phyloP scores from a whole-genome alignment of 2,329 filamentous ascomycete species.

The Periconia sp. region DNA sequence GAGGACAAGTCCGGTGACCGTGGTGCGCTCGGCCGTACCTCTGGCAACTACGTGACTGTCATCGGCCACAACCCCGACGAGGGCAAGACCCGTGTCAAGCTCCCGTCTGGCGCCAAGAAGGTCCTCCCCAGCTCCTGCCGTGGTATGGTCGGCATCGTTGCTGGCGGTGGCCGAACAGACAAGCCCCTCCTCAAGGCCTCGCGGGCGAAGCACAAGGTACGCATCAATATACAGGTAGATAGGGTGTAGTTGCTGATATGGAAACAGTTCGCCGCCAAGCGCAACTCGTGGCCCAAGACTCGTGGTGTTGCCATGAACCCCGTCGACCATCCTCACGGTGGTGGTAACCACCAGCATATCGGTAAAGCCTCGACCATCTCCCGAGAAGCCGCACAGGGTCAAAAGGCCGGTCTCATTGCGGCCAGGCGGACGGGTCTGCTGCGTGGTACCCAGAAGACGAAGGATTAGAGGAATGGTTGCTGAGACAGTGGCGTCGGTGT shows the following conservation, averaged over 20 bases:
- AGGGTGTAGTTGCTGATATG: constrained; percentile 2
- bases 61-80: constrained; percentile 62
- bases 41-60: constrained; percentile 95
- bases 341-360: constrained; percentile 99
- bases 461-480: constrained; percentile 69
- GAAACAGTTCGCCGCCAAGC: constrained; percentile 90
- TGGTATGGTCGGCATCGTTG: constrained; percentile 99
- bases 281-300: constrained; percentile 99
- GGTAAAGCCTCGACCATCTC: constrained; percentile 99
- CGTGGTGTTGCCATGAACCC: constrained; percentile 99
- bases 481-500: constrained; percentile 34
- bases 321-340: constrained; percentile 83
- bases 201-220: constrained; percentile 92
- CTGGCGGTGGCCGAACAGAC: constrained; percentile 98
- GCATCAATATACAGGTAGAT: not conserved
- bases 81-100: constrained; percentile 99
- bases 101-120: constrained; percentile 99
- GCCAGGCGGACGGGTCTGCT: constrained; percentile 99
- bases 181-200: constrained; percentile 99
- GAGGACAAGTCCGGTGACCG: constrained; percentile 99
- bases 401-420: constrained; percentile 99
- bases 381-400: constrained; percentile 95
- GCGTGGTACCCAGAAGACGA: constrained; percentile 99
- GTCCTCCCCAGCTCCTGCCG: constrained; percentile 88
- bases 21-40: constrained; percentile 93